Conservation (phyloP, 805 yeast species). For the Jamesozyma hellenica region DNA sequence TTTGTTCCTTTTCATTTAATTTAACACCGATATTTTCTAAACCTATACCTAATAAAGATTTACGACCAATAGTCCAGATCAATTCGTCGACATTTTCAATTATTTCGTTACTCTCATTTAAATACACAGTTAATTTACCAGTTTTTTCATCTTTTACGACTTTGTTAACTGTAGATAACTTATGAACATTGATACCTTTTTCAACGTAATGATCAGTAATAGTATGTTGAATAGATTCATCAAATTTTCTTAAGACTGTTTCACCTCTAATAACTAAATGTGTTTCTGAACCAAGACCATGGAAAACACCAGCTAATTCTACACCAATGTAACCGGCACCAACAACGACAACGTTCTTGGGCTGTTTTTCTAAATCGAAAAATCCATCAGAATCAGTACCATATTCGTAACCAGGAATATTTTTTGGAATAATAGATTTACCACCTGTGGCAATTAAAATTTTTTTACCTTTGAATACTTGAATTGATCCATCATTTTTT, state of each 20-base stretch:
- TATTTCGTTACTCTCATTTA: slow-evolving; percentile 31
- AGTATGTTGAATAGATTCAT: slow-evolving; percentile 65
- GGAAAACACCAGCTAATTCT: slow-evolving; percentile 90
- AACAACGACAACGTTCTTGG: slow-evolving; percentile 84
- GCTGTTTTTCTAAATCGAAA: slow-evolving; percentile 70
- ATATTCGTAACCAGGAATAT: slow-evolving; percentile 68
- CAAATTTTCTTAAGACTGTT: slow-evolving; percentile 81
- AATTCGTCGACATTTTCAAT: slow-evolving; percentile 71
- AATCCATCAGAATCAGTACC: slow-evolving; percentile 90
- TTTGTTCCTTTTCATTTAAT: slow-evolving; percentile 47
- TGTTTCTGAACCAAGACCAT: slow-evolving; percentile 77
- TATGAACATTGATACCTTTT: slow-evolving; percentile 75
- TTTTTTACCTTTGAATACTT: slow-evolving; percentile 66
- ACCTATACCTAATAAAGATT: slow-evolving; percentile 62
- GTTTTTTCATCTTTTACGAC: slow-evolving; percentile 38
- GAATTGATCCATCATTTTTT: slow-evolving; percentile 49
- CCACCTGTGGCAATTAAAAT: slow-evolving; percentile 93
- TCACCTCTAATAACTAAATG: slow-evolving; percentile 86
- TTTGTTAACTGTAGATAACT: slow-evolving; percentile 42
- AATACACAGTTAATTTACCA: slow-evolving; percentile 41
- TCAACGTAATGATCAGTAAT: slow-evolving; percentile 72
- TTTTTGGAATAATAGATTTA: slow-evolving; percentile 53
- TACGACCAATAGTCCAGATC: slow-evolving; percentile 93
- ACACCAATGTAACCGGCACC: slow-evolving; percentile 98
- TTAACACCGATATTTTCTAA: slow-evolving; percentile 68